Evolutionary conservation across 164 flowering plant genomes (phyloP).

Genomic region (Vitis cinerea): DNA sequence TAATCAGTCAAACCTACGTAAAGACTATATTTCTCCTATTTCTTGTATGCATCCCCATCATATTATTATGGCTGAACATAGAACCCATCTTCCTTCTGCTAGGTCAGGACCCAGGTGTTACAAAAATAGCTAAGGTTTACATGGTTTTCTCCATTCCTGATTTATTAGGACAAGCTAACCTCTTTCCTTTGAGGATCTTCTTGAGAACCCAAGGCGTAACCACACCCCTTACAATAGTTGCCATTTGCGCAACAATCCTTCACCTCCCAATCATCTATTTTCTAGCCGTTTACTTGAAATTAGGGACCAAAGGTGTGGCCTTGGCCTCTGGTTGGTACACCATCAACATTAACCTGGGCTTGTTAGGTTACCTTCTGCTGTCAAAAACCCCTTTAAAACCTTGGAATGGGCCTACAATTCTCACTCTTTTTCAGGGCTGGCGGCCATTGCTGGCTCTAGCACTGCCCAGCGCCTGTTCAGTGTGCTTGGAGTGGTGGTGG

Average conservation of each 20-base stretch:
- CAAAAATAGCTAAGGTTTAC: slow-evolving; percentile 41
- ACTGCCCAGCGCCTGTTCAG: slow-evolving; percentile 37
- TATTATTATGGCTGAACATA: slow-evolving; percentile 48
- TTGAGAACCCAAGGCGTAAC: slow-evolving; percentile 53
- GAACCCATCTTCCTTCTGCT: slow-evolving; percentile 41
- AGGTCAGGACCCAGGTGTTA: slow-evolving; percentile 51
- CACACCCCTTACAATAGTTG: slow-evolving; percentile 35
- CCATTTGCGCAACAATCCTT: slow-evolving; percentile 23
- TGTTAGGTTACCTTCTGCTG: slow-evolving; percentile 30
- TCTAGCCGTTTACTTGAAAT: slow-evolving; percentile 31
- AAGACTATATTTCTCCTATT: slow-evolving; percentile 46
- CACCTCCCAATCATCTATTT: slow-evolving; percentile 55
- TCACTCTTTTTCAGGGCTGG: slow-evolving; percentile 50
- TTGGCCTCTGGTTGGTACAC: slow-evolving; percentile 43
- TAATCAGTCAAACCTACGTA: slow-evolving; percentile 47
- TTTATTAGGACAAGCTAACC: slow-evolving; percentile 41
- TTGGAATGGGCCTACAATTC: slow-evolving; percentile 34
- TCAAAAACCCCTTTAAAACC: slow-evolving; percentile 39
- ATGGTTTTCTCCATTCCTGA: slow-evolving; percentile 52
- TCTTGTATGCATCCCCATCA: slow-evolving; percentile 35
- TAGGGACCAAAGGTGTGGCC: slow-evolving; percentile 52
- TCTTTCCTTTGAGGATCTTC: slow-evolving; percentile 43
- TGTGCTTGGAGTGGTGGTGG: slow-evolving; percentile 79
- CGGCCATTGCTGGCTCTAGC: slow-evolving; percentile 41
- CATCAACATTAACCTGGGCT: slow-evolving; percentile 36